phyloP scores from a whole-genome alignment of 805 yeast genomes.

The Lachancea quebecensis region DNA sequence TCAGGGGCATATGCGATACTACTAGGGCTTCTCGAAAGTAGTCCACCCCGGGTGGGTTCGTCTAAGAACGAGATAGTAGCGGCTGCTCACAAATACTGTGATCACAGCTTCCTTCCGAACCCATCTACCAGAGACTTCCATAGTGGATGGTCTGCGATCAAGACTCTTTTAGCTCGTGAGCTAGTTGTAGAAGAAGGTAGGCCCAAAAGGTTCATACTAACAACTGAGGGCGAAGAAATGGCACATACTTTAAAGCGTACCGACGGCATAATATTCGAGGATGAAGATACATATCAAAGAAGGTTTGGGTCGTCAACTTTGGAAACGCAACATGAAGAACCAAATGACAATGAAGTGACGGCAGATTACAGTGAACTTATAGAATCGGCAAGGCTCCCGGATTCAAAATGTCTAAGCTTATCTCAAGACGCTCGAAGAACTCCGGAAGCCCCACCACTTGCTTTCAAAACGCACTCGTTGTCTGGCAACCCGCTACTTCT shows the following conservation, averaged over 20 bases:
- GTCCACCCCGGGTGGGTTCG: slow-evolving; percentile 47
- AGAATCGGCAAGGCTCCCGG: neutral
- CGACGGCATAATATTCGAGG: slow-evolving; percentile 33
- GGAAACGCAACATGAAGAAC: neutral
- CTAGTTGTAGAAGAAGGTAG: slow-evolving; percentile 49
- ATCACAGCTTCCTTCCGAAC: slow-evolving; percentile 50
- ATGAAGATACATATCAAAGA: slow-evolving; percentile 10
- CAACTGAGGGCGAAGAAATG: slow-evolving; percentile 60
- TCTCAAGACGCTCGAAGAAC: neutral
- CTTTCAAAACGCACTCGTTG: neutral
- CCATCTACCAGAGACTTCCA: slow-evolving; percentile 56
- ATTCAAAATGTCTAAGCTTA: neutral
- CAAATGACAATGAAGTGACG: neutral
- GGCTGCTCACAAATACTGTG: slow-evolving; percentile 49
- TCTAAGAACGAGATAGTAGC: slow-evolving; percentile 52
- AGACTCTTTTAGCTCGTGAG: slow-evolving; percentile 53
- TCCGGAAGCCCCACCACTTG: neutral
- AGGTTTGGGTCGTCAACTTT: slow-evolving; percentile 1
- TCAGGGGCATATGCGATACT: slow-evolving; percentile 85
- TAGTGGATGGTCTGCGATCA: slow-evolving; percentile 71
- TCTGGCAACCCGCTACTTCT: neutral
- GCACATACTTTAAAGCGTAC: slow-evolving; percentile 51
- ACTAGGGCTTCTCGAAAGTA: slow-evolving; percentile 47
- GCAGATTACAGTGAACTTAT: slow-evolving; percentile 6
- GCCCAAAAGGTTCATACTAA: slow-evolving; percentile 54